Evolutionary conservation across 371 early-diverging fungal genomes (phyloP).

Genomic region (Mucor plumbeus): DNA sequence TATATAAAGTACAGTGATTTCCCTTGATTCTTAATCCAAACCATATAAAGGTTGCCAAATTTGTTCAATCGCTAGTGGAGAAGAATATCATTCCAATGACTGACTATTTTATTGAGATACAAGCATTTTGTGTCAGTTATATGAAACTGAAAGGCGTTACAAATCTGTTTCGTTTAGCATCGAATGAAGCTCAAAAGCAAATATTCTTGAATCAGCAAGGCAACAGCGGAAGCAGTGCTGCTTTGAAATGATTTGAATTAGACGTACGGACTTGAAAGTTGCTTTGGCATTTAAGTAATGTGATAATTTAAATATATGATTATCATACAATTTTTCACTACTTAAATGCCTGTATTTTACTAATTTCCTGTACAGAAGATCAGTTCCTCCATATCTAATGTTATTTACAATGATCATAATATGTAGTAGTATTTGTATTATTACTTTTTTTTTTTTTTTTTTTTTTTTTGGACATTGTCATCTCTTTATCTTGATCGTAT

Average conservation of each 20-base stretch:
- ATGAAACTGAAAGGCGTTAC: conserved; percentile 38
- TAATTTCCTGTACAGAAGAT: too few species aligned
- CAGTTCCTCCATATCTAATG: too few species aligned
- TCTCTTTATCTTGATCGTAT: too few species aligned
- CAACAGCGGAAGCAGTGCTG: background rate
- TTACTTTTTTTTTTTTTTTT: too few species aligned
- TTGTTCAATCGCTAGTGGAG: conserved; percentile 68
- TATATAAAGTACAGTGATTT: background rate
- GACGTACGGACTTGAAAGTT: too few species aligned
- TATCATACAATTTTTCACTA: too few species aligned
- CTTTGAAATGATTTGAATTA: background rate
- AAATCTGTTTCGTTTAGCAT: conserved; percentile 37
- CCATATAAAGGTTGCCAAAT: conserved; percentile 64
- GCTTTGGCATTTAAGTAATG: too few species aligned
- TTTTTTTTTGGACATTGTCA: too few species aligned
- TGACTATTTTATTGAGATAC: conserved; percentile 71
- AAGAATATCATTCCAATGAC: conserved; percentile 57
- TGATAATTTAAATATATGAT: too few species aligned
- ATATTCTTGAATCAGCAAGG: background rate
- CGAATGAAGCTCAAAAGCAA: conserved; percentile 31
- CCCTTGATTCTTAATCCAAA: background rate
- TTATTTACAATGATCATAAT: too few species aligned
- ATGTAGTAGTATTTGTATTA: too few species aligned
- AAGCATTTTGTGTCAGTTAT: conserved; percentile 43
- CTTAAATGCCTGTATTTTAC: too few species aligned